phyloP scores from a whole-genome alignment of 768 basidiomycete species.

The Termitomyces sp. region DNA sequence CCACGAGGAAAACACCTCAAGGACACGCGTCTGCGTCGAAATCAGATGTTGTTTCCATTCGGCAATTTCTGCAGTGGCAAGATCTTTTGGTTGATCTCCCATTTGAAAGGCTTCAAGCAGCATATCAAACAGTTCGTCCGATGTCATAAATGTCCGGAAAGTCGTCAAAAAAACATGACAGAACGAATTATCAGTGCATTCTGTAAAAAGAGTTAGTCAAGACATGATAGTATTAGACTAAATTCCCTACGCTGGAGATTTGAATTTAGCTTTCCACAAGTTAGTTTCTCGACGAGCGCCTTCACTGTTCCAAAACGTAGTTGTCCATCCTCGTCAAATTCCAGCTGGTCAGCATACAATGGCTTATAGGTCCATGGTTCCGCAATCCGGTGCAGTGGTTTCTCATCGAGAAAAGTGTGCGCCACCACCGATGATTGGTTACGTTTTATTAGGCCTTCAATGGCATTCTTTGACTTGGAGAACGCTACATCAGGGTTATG shows the following conservation, averaged over 20 bases:
- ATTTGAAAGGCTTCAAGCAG: slow-evolving; percentile 62
- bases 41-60: slow-evolving; percentile 66
- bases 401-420: slow-evolving; percentile 36
- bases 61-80: slow-evolving; percentile 46
- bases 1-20: slow-evolving; percentile 57
- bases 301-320: slow-evolving; percentile 65
- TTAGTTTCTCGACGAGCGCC: slow-evolving; percentile 69
- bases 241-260: slow-evolving; percentile 49
- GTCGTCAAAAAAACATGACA: slow-evolving; percentile 75
- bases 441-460: slow-evolving; percentile 15
- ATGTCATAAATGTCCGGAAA: slow-evolving; percentile 73
- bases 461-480: slow-evolving; percentile 6
- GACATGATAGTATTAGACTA: not conserved
- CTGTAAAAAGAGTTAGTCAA: slow-evolving; percentile 7
- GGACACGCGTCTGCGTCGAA: slow-evolving; percentile 58
- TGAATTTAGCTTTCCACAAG: slow-evolving; percentile 31
- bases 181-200: slow-evolving; percentile 31
- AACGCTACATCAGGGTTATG: slow-evolving; percentile 1
- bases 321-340: slow-evolving; percentile 57
- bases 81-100: slow-evolving; percentile 38
- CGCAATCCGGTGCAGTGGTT: slow-evolving; percentile 33
- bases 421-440: slow-evolving; percentile 28
- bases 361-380: slow-evolving; percentile 58
- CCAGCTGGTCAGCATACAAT: slow-evolving; percentile 56
- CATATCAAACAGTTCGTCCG: slow-evolving; percentile 62